A percentile compares a stretch with the other conserved stretches of the same genome.
Conservation (phyloP, 192 early-diverging fungal genomes). For the Funneliformis mosseae region DNA sequence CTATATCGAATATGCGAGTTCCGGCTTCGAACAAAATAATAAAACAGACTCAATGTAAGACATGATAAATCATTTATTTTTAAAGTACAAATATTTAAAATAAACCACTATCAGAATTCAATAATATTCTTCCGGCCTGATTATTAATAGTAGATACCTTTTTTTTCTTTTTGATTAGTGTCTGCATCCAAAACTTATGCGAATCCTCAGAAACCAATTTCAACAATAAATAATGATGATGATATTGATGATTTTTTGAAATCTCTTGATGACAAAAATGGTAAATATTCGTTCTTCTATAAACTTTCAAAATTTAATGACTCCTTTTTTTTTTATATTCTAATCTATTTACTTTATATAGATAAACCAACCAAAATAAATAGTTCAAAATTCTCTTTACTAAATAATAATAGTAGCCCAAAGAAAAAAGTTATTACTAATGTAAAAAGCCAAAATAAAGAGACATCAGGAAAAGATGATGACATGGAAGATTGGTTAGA, state of each 20-base stretch:
- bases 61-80: too few species aligned
- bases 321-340: not conserved
- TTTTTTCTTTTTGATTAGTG: not conserved
- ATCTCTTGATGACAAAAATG: slow-evolving; percentile 12
- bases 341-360: not conserved
- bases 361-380: not conserved
- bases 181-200: not conserved
- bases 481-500: slow-evolving; percentile 10
- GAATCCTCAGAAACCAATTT: not conserved
- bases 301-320: not conserved
- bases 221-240: slow-evolving; percentile 5
- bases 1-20: not conserved
- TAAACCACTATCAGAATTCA: not conserved
- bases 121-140: not conserved
- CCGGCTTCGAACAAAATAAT: not conserved
- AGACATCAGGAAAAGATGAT: not conserved
- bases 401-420: not conserved
- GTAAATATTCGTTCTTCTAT: not conserved
- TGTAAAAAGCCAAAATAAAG: not conserved
- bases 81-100: too few species aligned
- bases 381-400: not conserved
- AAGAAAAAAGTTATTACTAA: not conserved
- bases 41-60: not conserved
- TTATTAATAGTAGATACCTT: not conserved
- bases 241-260: slow-evolving; percentile 19